Percentiles rank a stretch among this genome's conserved stretches.
phyloP scores from a whole-genome alignment of 768 basidiomycete species.

The Auricularia cornea region DNA sequence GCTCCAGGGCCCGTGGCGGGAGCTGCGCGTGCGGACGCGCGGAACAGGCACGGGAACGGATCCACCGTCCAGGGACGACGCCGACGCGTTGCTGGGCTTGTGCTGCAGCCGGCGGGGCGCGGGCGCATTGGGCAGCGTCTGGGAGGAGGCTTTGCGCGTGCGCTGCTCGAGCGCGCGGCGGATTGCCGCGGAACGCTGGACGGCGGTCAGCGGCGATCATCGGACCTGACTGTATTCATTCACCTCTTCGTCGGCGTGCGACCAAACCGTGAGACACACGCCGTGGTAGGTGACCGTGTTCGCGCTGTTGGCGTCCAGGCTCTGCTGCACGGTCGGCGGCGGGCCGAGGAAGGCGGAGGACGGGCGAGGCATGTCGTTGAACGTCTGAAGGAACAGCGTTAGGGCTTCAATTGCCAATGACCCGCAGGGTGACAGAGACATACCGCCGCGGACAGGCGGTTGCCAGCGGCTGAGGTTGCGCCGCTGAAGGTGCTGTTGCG shows the following conservation, averaged over 20 bases:
- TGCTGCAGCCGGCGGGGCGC: neutral
- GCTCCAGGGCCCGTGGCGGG: conserved; percentile 61
- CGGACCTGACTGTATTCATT: neutral
- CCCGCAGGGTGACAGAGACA: neutral
- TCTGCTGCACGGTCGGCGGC: conserved; percentile 42
- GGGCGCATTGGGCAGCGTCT: conserved; percentile 57
- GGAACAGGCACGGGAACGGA: neutral
- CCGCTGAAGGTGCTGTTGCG: neutral
- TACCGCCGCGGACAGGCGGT: conserved; percentile 1
- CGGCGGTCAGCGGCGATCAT: neutral
- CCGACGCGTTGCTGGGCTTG: neutral
- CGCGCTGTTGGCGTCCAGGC: conserved; percentile 29
- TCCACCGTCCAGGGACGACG: neutral
- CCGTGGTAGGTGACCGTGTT: conserved; percentile 72
- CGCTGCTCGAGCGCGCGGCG: conserved; percentile 67
- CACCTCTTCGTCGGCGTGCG: conserved; percentile 79
- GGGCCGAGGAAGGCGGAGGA: conserved; percentile 76
- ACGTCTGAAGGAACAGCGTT: conserved; percentile 2
- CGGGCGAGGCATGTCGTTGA: conserved; percentile 39
- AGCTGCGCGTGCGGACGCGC: conserved; percentile 20
- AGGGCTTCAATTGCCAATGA: neutral
- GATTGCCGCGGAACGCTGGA: conserved; percentile 62
- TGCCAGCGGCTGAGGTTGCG: neutral
- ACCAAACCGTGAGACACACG: conserved; percentile 92
- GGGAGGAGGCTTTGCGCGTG: conserved; percentile 65